These are phyloP conservation scores for Grammothele lineata DNA, from an alignment of 768 basidiomycete species.

Conservation along the genomic window DNA sequence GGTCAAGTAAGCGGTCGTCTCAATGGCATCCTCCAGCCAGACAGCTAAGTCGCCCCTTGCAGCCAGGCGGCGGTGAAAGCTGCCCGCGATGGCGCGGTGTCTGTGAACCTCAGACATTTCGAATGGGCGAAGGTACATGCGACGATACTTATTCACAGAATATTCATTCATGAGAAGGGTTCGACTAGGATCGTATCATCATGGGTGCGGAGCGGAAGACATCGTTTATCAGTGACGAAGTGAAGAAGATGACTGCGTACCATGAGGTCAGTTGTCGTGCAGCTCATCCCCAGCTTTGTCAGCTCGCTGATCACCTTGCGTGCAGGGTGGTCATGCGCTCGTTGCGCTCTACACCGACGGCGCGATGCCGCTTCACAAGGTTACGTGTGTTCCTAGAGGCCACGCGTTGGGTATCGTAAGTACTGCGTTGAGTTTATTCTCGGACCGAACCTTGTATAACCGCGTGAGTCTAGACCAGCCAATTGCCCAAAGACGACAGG, in stretches of 20 bases:
- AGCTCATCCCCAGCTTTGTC: not conserved
- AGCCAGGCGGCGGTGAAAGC: slow-evolving; percentile 94
- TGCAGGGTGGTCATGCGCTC: slow-evolving; percentile 87
- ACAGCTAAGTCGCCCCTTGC: slow-evolving; percentile 2
- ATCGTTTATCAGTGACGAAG: slow-evolving; percentile 82
- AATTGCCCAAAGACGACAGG: slow-evolving; percentile 75
- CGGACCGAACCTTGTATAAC: too few species aligned
- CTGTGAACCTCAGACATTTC: slow-evolving; percentile 78
- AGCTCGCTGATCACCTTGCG: slow-evolving; percentile 6
- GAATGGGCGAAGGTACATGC: slow-evolving; percentile 94
- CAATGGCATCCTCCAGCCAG: not conserved
- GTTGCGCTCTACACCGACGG: slow-evolving; percentile 92
- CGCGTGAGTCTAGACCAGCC: slow-evolving; percentile 47
- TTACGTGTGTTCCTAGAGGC: slow-evolving; percentile 95
- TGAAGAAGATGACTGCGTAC: slow-evolving; percentile 88
- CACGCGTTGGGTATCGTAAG: slow-evolving; percentile 85
- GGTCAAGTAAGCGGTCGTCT: slow-evolving; percentile 68
- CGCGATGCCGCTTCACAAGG: slow-evolving; percentile 96
- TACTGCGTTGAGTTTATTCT: slow-evolving; percentile 16
- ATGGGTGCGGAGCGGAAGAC: slow-evolving; percentile 97
- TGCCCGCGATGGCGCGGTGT: slow-evolving; percentile 71
- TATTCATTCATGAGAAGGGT: not conserved
- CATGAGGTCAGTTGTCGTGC: slow-evolving; percentile 71
- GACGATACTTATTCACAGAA: not conserved
- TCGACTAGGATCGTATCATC: slow-evolving; percentile 89